These are phyloP conservation scores for Neofusicoccum umdonicola DNA, from an alignment of 2,329 filamentous ascomycete genomes.

Conservation along the genomic window DNA sequence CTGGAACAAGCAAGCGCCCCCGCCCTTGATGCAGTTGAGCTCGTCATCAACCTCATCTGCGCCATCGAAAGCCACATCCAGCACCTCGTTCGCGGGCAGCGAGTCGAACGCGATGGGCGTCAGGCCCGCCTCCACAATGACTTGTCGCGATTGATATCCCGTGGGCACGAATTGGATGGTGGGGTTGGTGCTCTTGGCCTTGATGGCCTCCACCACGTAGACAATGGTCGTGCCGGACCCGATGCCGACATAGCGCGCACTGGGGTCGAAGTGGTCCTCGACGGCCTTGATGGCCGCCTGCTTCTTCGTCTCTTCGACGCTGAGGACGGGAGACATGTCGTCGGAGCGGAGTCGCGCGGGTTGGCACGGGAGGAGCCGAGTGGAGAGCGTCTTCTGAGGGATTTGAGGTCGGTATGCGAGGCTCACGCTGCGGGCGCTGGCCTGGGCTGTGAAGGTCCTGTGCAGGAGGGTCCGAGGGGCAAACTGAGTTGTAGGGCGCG, in stretches of 20 bases:
- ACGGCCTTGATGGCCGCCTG: conserved; percentile 73
- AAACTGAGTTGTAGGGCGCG: not conserved
- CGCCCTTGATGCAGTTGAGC: conserved; percentile 95
- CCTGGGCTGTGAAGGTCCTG: not conserved
- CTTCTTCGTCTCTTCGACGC: conserved; percentile 70
- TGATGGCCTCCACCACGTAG: conserved; percentile 81
- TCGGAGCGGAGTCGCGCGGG: not conserved
- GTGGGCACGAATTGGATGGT: conserved; percentile 86
- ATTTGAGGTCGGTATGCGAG: not conserved
- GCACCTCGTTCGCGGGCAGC: conserved; percentile 60
- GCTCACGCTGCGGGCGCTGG: not conserved
- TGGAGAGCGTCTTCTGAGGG: not conserved
- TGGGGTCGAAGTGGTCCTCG: conserved; percentile 63
- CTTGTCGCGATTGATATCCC: conserved; percentile 82
- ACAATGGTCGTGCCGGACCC: conserved; percentile 79
- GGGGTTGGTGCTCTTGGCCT: conserved; percentile 36
- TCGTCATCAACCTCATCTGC: conserved; percentile 95
- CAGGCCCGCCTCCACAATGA: conserved; percentile 77
- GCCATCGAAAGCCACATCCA: conserved; percentile 94
- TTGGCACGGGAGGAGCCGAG: not conserved
- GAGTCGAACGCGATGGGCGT: conserved; percentile 75
- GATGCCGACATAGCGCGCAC: conserved; percentile 69
- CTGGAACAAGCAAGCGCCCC: conserved; percentile 95
- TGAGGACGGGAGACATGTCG: conserved; percentile 13
- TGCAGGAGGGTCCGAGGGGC: not conserved